A percentile compares a stretch with the other conserved stretches of the same genome.
These are phyloP conservation scores for Rhizophora apiculata DNA, from an alignment of 345 rosid genomes.

Conservation along the genomic window DNA sequence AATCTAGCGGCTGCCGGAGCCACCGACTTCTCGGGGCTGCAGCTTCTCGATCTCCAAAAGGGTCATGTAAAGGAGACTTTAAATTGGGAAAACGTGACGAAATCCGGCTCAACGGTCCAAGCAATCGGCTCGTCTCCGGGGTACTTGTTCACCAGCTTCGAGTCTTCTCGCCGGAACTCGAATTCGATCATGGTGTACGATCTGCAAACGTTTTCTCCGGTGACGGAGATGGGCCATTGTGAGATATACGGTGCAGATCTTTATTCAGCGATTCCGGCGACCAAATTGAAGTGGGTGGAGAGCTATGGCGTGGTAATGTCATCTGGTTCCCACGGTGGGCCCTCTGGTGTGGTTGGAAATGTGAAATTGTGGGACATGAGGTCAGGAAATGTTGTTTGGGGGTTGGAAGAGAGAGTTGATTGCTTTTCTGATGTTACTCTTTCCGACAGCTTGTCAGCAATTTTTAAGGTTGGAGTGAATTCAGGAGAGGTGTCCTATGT, in stretches of 20 bases:
- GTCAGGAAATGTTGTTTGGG: constrained; percentile 65
- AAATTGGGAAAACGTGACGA: constrained; percentile 67
- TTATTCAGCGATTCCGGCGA: constrained; percentile 78
- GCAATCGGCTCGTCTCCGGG: constrained; percentile 68
- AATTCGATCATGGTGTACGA: constrained; percentile 83
- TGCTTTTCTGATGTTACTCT: constrained; percentile 82
- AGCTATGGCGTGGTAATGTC: constrained; percentile 64
- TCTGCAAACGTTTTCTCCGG: constrained; percentile 49
- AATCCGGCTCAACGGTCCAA: constrained; percentile 77
- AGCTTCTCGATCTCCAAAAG: constrained; percentile 63
- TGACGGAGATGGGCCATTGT: constrained; percentile 62
- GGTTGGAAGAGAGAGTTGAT: constrained; percentile 69
- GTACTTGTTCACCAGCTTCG: constrained; percentile 76
- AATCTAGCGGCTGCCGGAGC: constrained; percentile 74
- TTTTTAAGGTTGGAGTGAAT: constrained; percentile 71
- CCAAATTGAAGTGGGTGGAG: constrained; percentile 70
- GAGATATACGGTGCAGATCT: constrained; percentile 76
- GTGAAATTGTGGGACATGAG: constrained; percentile 81
- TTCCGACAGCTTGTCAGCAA: constrained; percentile 58
- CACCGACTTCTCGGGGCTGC: constrained; percentile 80
- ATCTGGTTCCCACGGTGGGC: constrained; percentile 86
- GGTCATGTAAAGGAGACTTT: constrained; percentile 57
- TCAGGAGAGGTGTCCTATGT: constrained; percentile 64
- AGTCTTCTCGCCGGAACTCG: constrained; percentile 83
- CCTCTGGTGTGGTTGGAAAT: constrained; percentile 68